phyloP scores from a whole-genome alignment of 352 stramenopile species.

The Phytopythium ostracodes region DNA sequence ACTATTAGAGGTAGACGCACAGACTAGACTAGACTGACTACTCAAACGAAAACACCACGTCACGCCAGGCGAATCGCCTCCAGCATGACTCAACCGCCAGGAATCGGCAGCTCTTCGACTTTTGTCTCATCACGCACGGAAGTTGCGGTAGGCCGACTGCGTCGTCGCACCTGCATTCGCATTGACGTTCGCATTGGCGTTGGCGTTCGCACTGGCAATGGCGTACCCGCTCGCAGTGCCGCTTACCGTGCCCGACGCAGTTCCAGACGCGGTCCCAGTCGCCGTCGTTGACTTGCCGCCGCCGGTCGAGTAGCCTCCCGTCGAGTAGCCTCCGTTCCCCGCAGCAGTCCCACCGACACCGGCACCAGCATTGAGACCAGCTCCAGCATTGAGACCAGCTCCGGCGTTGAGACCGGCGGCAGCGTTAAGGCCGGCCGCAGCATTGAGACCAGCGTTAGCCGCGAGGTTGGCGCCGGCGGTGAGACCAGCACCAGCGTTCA shows the following conservation, averaged over 20 bases:
- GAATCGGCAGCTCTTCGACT: background rate
- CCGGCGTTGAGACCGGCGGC: background rate
- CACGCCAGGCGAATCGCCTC: background rate
- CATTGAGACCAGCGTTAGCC: background rate
- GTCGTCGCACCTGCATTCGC: background rate
- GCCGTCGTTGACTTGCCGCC: background rate
- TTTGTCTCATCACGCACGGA: background rate
- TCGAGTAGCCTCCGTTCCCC: background rate
- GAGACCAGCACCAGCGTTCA: no score
- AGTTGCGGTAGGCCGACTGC: slow-evolving; percentile 4
- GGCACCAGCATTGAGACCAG: background rate
- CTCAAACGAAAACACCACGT: background rate
- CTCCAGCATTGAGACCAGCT: no score
- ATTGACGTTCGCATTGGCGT: background rate
- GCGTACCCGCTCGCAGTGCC: background rate
- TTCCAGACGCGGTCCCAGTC: no score
- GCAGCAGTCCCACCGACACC: background rate
- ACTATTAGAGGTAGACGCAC: background rate
- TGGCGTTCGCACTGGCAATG: background rate
- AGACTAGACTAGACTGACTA: background rate
- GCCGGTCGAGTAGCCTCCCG: background rate
- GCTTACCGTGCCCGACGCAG: background rate
- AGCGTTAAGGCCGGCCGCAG: background rate
- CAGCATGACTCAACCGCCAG: background rate
- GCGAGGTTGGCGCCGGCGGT: no score